Evolutionary conservation across 345 rosid genomes (phyloP).

Genomic region (Eucalyptus caleyi): DNA sequence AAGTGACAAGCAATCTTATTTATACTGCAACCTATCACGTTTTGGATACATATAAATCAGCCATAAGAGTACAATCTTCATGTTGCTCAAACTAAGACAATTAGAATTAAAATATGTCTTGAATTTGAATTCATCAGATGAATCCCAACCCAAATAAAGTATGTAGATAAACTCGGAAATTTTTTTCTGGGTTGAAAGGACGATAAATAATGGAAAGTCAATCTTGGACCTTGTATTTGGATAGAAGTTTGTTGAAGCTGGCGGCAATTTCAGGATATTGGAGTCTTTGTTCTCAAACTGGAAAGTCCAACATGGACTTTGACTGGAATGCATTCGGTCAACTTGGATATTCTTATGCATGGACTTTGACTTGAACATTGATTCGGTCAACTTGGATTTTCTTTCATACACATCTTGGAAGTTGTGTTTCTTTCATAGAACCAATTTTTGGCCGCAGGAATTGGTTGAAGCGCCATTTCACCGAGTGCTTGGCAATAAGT

Average conservation of each 20-base stretch:
- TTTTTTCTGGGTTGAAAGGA: not conserved
- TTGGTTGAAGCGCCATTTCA: not conserved
- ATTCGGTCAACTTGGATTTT: no score
- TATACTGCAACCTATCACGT: not conserved
- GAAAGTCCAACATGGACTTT: not conserved
- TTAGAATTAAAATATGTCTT: not conserved
- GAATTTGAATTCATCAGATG: rapidly evolving
- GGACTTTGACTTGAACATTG: not conserved
- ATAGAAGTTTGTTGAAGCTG: not conserved
- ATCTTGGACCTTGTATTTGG: not conserved
- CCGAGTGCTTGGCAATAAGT: not conserved
- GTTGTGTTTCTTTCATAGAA: not conserved
- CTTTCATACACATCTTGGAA: not conserved
- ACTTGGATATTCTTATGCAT: no score
- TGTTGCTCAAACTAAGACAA: not conserved
- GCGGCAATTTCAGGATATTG: not conserved
- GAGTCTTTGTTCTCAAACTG: not conserved
- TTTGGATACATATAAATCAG: not conserved
- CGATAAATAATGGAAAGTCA: not conserved
- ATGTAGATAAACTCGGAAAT: not conserved
- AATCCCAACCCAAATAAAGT: not conserved
- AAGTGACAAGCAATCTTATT: not conserved
- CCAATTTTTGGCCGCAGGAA: not conserved
- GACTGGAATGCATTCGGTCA: no score
- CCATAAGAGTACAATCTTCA: not conserved